Evolutionary conservation across 2,329 filamentous ascomycete species (phyloP).

Genomic region (Colletotrichum truncatum): DNA sequence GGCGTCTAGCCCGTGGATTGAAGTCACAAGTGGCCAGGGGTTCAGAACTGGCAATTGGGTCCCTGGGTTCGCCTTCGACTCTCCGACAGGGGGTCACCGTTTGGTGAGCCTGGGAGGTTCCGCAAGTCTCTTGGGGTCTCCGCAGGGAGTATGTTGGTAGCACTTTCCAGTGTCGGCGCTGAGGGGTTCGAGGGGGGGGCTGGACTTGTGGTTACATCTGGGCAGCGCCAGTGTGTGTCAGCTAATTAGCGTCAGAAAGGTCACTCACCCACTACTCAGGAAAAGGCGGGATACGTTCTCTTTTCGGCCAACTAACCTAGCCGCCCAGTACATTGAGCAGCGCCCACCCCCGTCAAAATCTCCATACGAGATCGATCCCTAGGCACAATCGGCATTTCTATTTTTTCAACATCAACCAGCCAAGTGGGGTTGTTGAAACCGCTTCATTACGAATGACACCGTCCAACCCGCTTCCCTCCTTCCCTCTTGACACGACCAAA

Average conservation of each 20-base stretch:
- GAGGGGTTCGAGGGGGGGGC: background rate
- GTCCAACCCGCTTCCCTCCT: background rate
- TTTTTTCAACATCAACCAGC: slow-evolving; percentile 11
- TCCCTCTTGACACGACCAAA: slow-evolving; percentile 10
- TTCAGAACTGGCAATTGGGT: slow-evolving; percentile 1
- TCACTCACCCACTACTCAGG: too few relatives aligned
- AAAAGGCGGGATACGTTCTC: slow-evolving; percentile 3
- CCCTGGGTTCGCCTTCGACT: slow-evolving; percentile 3
- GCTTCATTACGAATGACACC: slow-evolving; percentile 30
- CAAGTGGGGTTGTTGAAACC: slow-evolving; percentile 30
- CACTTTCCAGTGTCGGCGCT: slow-evolving; percentile 8
- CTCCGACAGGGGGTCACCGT: slow-evolving; percentile 12
- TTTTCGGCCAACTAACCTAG: slow-evolving; percentile 6
- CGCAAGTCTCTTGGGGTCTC: background rate
- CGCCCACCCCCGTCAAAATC: background rate
- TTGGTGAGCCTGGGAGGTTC: slow-evolving; percentile 4
- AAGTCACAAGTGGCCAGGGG: slow-evolving; percentile 14
- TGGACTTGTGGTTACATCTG: background rate
- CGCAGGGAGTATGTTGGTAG: slow-evolving; percentile 6
- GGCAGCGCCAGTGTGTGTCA: too few relatives aligned
- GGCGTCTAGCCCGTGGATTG: background rate
- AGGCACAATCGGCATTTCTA: slow-evolving; percentile 27
- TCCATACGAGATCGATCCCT: slow-evolving; percentile 28
- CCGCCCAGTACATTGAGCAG: background rate
- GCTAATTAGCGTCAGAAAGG: too few relatives aligned